Evolutionary conservation across 1,284 basidiomycete genomes (phyloP), one percentile per base, ranked within the genome.

Genomic region (Leucoagaricus sp.): DNA sequence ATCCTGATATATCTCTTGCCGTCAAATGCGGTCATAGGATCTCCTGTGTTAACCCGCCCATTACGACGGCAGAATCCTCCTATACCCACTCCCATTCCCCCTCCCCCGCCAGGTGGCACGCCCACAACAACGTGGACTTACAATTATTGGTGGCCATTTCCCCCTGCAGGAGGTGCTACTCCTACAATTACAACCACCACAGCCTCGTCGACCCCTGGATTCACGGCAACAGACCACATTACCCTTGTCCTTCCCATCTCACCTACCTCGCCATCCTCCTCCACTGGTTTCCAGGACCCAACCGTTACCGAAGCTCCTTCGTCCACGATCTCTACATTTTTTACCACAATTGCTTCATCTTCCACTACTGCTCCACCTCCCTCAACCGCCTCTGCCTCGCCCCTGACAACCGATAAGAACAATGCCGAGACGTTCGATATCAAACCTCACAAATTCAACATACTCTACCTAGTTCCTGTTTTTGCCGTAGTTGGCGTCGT

Each of bases 391-490:
- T 2, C 46, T 19, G 28, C 19, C 29, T 6, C 41, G 25, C 17
- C 41, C n/a, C 13, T 23, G 2, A 23, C 29, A 51, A 53, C 38
- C 59, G 53, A 44, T 58, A 19, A 9, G 9, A 42, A 42, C 23
- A 1, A 12, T n/a, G 9, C 15, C 26, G 15, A 29, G 25, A 28
- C 4, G 25, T n/a, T 26, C 25, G 29, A 36, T 21, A 36, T 46
- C 46, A 2, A 4, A 19, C 12, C n/a, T 13, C 25, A 38, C 44
- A 49, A 60, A 42, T 67, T 64, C 58, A 66, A 64, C 19, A 55
- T 69, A 12, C 60, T 66, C 9, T 70, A 70, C 49, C 62, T 75
- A n/a, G 60, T 69, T 3, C 70, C 72, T 1, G 63, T 71, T 3
- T 67, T 73, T 36, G 68, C 66, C 7, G 50, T 68, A 28, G 46